Percentiles rank a stretch among this genome's conserved stretches.
Conservation (phyloP, 192 early-diverging fungal genomes). For the Entomortierella lignicola region DNA sequence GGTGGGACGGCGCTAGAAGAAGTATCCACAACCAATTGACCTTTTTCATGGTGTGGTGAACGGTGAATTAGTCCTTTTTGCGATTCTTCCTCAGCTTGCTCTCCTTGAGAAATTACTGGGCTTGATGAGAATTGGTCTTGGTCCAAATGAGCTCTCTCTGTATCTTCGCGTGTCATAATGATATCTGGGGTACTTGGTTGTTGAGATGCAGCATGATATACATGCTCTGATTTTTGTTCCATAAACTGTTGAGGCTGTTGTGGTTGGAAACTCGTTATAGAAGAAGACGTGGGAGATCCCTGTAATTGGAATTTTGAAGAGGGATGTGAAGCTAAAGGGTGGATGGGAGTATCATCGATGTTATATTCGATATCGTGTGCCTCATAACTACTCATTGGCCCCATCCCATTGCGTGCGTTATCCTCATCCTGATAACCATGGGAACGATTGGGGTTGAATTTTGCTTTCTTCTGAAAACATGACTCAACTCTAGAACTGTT, state of each 20-base stretch:
- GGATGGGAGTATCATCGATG: conserved; percentile 21
- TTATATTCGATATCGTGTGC: conserved; percentile 12
- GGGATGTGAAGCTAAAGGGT: conserved; percentile 18
- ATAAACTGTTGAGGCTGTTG: conserved; percentile 46
- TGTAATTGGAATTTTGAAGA: not conserved
- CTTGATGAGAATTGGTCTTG: not conserved
- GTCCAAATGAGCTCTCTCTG: not conserved
- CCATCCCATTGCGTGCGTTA: conserved; percentile 8
- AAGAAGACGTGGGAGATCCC: not conserved
- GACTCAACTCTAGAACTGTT: conserved; percentile 3
- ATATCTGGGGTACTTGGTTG: conserved; percentile 23
- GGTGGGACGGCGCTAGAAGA: conserved; percentile 3
- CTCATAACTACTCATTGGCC: not conserved
- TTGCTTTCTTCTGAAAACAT: conserved; percentile 8
- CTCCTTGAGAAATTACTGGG: not conserved
- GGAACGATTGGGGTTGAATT: not conserved
- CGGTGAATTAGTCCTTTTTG: not conserved
- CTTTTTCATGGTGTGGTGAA: conserved; percentile 2
- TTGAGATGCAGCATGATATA: not conserved
- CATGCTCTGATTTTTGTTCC: conserved; percentile 30
- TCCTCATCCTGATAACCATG: not conserved
- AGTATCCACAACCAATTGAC: conserved; percentile 30
- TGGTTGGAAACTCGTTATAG: conserved; percentile 18
- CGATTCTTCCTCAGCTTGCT: conserved; percentile 10
- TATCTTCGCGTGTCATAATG: conserved; percentile 25